Evolutionary conservation across 257 asterid species (phyloP).

Genomic region (Nemophila menziesii): DNA sequence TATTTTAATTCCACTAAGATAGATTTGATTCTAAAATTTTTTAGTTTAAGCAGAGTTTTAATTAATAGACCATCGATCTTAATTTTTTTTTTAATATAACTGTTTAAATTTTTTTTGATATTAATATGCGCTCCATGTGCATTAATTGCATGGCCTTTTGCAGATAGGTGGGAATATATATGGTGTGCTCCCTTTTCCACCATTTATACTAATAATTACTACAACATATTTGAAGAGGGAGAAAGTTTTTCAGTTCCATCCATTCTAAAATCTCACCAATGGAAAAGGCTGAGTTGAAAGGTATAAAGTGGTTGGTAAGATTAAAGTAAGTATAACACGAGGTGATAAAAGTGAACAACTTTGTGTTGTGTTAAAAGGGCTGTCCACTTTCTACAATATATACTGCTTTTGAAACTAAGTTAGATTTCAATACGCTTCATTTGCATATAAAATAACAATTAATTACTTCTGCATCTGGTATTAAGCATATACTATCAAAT

Average conservation of each 20-base stretch:
- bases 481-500: too few relatives aligned
- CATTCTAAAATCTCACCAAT: constrained; percentile 15
- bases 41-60: too few relatives aligned
- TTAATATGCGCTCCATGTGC: neutral
- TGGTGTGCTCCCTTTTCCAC: neutral
- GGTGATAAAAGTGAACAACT: constrained; percentile 47
- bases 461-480: too few relatives aligned
- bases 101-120: too few relatives aligned
- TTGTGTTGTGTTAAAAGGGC: constrained; percentile 95
- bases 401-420: constrained; percentile 60
- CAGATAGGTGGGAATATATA: neutral
- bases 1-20: too few relatives aligned
- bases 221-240: neutral
- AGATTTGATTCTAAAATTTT: too few relatives aligned
- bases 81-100: too few relatives aligned
- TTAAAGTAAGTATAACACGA: constrained; percentile 38
- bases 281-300: constrained; percentile 37
- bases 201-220: neutral
- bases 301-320: constrained; percentile 32
- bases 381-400: constrained; percentile 80
- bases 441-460: neutral
- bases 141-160: neutral
- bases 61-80: too few relatives aligned
- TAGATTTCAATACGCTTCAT: constrained; percentile 29
- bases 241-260: neutral